Conservation (phyloP, 31 red algal species). For the Asparagopsis taxiformis region DNA sequence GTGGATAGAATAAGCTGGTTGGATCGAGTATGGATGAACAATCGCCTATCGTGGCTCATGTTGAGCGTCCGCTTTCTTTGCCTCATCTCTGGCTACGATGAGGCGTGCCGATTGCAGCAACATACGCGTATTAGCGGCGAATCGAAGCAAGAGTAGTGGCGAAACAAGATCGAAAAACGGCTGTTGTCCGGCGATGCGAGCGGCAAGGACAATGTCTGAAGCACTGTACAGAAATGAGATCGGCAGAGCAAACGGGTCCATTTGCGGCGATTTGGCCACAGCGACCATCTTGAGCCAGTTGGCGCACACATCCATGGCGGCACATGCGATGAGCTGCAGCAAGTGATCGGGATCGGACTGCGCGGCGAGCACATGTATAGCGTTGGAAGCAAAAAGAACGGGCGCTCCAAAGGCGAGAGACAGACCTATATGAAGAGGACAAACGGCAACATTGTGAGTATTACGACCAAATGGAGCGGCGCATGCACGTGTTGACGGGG, state of each 20-base stretch:
- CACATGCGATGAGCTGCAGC: conserved; percentile 1
- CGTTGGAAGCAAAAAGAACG: conserved; percentile 48
- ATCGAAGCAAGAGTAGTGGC: conserved; percentile 14
- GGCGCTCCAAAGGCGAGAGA: conserved; percentile 32
- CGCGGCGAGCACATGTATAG: conserved; percentile 43
- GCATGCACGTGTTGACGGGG: too few relatives aligned
- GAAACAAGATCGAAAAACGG: conserved; percentile 12
- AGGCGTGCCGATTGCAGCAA: neutral
- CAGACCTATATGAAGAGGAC: too few relatives aligned
- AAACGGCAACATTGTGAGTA: too few relatives aligned
- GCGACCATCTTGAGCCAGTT: conserved; percentile 48
- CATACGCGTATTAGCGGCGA: neutral
- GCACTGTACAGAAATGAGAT: conserved; percentile 19
- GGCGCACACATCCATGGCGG: conserved; percentile 40
- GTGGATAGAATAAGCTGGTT: too few relatives aligned
- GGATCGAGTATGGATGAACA: too few relatives aligned
- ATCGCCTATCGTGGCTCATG: too few relatives aligned
- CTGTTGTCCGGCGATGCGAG: conserved; percentile 1
- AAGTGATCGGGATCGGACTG: conserved; percentile 1
- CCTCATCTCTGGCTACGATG: conserved; percentile 6
- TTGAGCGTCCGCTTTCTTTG: neutral
- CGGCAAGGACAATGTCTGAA: conserved; percentile 39
- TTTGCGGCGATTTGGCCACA: conserved; percentile 10
- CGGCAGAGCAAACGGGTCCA: conserved; percentile 10
- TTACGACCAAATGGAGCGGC: too few relatives aligned